phyloP scores from a whole-genome alignment of 768 basidiomycete species.

The Tulasnella sp. region DNA sequence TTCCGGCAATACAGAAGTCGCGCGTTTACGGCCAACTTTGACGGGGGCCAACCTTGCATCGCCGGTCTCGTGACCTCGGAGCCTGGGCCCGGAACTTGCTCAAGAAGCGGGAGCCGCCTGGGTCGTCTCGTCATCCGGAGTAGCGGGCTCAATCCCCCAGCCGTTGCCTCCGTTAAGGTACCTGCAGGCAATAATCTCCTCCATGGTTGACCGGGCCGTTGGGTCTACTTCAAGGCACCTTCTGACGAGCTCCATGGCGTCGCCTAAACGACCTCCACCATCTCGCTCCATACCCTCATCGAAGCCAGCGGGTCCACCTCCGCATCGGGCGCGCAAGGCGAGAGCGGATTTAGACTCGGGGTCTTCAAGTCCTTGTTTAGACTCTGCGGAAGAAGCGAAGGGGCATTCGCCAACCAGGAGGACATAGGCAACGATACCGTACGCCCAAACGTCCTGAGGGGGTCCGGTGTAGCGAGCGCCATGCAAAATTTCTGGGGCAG shows the following conservation, averaged over 20 bases:
- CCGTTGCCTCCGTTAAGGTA: slow-evolving; percentile 77
- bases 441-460: slow-evolving; percentile 98
- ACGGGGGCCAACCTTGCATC: not conserved
- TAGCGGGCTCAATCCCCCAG: slow-evolving; percentile 45
- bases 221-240: slow-evolving; percentile 82
- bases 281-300: slow-evolving; percentile 71
- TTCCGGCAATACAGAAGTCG: not conserved
- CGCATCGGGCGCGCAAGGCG: slow-evolving; percentile 31
- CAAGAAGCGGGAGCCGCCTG: not conserved
- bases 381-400: slow-evolving; percentile 85
- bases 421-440: slow-evolving; percentile 95
- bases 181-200: slow-evolving; percentile 68
- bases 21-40: not conserved
- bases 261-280: slow-evolving; percentile 77
- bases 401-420: slow-evolving; percentile 89
- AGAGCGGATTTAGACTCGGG: slow-evolving; percentile 34
- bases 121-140: not conserved
- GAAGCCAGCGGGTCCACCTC: slow-evolving; percentile 23
- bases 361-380: slow-evolving; percentile 67
- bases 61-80: not conserved
- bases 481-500: slow-evolving; percentile 91
- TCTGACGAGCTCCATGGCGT: slow-evolving; percentile 78
- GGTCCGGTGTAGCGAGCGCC: slow-evolving; percentile 94
- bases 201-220: slow-evolving; percentile 76
- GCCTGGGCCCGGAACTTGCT: not conserved